Evolutionary conservation across 371 early-diverging fungal genomes (phyloP).

Genomic region (Nematocida ironsii): DNA sequence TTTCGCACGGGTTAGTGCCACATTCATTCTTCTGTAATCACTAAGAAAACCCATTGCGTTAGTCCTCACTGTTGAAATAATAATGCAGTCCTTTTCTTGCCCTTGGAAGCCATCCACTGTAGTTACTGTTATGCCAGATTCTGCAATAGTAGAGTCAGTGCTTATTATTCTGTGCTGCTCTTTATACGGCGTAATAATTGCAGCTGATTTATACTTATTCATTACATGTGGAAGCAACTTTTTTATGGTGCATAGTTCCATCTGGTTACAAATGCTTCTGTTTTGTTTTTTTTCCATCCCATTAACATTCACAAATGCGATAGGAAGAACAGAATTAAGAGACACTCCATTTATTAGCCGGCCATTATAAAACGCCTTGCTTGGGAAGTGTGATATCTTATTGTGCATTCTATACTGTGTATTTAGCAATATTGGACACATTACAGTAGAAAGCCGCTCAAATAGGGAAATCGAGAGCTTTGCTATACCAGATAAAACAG

Average conservation of each 20-base stretch:
- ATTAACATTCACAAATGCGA: constrained; percentile 58
- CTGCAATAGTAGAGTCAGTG: constrained; percentile 72
- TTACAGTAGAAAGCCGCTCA: constrained; percentile 22
- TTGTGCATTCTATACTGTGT: constrained; percentile 68
- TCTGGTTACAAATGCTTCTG: constrained; percentile 11
- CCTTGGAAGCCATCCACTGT: constrained; percentile 98
- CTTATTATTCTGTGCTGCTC: constrained; percentile 90
- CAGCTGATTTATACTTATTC: constrained; percentile 72
- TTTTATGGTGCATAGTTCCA: constrained; percentile 8
- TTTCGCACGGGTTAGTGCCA: constrained; percentile 85
- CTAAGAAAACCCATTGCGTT: constrained; percentile 82
- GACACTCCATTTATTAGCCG: constrained; percentile 23
- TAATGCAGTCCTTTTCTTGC: constrained; percentile 82
- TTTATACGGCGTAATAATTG: constrained; percentile 96
- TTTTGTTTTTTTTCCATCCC: constrained; percentile 30
- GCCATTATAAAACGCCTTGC: constrained; percentile 61
- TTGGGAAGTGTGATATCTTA: constrained; percentile 52
- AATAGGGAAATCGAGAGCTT: constrained; percentile 24
- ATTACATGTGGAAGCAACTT: background rate
- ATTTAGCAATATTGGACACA: constrained; percentile 54
- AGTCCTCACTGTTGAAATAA: constrained; percentile 85
- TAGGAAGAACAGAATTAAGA: background rate
- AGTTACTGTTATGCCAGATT: constrained; percentile 74
- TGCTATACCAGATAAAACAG: constrained; percentile 21
- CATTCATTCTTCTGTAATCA: constrained; percentile 85